Percentiles rank a stretch among this genome's conserved stretches.
Conservation (phyloP, 257 asterid genomes). For the Solanum lycopersicoides region DNA sequence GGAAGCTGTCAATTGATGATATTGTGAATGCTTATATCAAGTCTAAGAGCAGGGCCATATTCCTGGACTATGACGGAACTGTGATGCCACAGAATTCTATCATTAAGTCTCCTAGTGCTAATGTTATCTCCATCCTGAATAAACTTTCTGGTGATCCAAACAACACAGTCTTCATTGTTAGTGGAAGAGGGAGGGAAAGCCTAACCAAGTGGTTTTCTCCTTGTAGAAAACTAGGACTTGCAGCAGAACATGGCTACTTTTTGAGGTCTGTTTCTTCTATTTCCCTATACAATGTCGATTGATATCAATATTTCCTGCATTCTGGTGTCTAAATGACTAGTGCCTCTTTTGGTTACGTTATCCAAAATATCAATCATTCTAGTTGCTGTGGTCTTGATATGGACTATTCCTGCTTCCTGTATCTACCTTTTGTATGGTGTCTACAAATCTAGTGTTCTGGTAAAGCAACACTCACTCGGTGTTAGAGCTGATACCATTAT, state of each 20-base stretch:
- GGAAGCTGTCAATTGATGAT: constrained; percentile 57
- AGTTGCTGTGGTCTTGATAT: neutral
- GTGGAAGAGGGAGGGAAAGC: constrained; percentile 76
- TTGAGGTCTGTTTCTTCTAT: constrained; percentile 35
- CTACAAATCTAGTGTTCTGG: neutral
- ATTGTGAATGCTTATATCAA: constrained; percentile 52
- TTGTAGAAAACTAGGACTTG: constrained; percentile 66
- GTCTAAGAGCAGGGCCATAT: constrained; percentile 61
- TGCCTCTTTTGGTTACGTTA: neutral
- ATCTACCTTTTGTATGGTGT: neutral
- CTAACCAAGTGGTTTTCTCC: constrained; percentile 64
- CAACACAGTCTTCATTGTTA: constrained; percentile 58
- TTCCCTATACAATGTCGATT: neutral
- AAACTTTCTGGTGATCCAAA: constrained; percentile 47
- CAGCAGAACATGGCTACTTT: constrained; percentile 86
- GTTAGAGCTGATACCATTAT: neutral
- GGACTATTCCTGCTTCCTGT: neutral
- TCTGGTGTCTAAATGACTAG: neutral
- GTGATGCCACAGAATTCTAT: constrained; percentile 70
- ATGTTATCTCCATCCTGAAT: constrained; percentile 55
- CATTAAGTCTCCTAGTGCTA: constrained; percentile 50
- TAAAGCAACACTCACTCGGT: neutral
- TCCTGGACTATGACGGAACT: constrained; percentile 83
- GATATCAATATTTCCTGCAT: neutral
- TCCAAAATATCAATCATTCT: neutral